Evolutionary conservation across 148 eudicot genomes (phyloP).

Genomic region (Camellia japonica): DNA sequence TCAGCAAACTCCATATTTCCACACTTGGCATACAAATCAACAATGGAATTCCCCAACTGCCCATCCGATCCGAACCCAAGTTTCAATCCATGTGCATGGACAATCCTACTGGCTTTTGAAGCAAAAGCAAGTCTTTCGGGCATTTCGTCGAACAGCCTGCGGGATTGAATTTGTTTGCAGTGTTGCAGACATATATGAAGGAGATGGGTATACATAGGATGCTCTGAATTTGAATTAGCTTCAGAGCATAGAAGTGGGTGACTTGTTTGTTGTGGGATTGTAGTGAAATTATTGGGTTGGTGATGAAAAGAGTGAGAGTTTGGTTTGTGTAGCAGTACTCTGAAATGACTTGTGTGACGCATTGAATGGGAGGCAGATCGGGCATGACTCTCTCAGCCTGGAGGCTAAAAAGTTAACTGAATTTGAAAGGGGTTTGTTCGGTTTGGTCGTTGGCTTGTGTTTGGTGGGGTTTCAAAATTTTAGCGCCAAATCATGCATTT

Average conservation of each 20-base stretch:
- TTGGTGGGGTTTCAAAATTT: too few species aligned
- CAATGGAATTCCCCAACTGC: conserved; percentile 55
- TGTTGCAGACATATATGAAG: conserved; percentile 39
- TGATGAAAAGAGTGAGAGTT: conserved; percentile 13
- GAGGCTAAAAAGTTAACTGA: background rate
- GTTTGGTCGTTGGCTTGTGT: background rate
- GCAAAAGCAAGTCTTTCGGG: conserved; percentile 49
- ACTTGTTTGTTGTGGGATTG: conserved; percentile 13
- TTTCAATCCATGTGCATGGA: conserved; percentile 58
- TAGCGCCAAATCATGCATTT: background rate
- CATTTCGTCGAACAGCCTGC: conserved; percentile 65
- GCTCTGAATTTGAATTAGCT: conserved; percentile 11
- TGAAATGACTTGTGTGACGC: conserved; percentile 22
- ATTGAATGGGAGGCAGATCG: conserved; percentile 7
- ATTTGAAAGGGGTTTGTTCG: background rate
- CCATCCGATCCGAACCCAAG: conserved; percentile 49
- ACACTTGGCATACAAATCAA: conserved; percentile 89
- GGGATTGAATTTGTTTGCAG: conserved; percentile 56
- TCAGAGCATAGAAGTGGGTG: background rate
- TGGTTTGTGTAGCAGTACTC: conserved; percentile 11
- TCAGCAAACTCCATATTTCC: conserved; percentile 45
- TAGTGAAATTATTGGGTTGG: conserved; percentile 14
- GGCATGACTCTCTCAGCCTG: background rate
- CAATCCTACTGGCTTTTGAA: conserved; percentile 23
- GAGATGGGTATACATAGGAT: conserved; percentile 27